Evolutionary conservation across 495 filamentous ascomycete species (phyloP).

Genomic region (Cairneyella variabilis): DNA sequence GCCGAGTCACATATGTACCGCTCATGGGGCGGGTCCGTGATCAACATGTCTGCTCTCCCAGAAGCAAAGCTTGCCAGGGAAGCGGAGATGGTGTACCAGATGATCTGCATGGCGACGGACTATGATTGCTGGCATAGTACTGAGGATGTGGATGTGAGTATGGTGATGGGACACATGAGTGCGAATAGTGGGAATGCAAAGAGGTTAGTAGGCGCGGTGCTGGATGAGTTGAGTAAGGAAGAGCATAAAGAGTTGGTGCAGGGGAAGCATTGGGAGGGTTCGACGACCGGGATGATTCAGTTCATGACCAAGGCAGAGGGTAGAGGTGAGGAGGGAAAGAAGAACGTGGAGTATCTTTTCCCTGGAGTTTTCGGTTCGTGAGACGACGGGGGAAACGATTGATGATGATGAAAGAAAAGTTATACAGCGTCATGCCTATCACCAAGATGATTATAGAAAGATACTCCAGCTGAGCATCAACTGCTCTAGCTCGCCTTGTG

Average conservation of each 20-base stretch:
- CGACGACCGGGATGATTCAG: constrained; percentile 60
- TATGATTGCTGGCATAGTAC: constrained; percentile 93
- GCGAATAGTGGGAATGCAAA: constrained; percentile 85
- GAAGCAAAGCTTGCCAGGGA: constrained; percentile 95
- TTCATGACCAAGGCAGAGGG: constrained; percentile 68
- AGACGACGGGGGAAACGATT: neutral
- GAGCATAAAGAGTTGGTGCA: constrained; percentile 70
- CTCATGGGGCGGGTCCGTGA: constrained; percentile 81
- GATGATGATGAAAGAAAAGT: constrained; percentile 1
- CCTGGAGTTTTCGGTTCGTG: constrained; percentile 46
- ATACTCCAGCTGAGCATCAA: constrained; percentile 16
- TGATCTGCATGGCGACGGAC: constrained; percentile 99
- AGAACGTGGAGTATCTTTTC: constrained; percentile 76
- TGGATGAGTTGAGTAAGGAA: constrained; percentile 76
- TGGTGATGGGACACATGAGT: constrained; percentile 97
- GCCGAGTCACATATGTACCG: constrained; percentile 95
- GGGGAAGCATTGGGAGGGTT: constrained; percentile 70
- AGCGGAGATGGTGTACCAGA: constrained; percentile 93
- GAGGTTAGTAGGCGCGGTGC: constrained; percentile 76
- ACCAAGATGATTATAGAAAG: no score
- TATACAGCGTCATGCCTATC: no score
- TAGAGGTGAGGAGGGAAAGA: constrained; percentile 57
- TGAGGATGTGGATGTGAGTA: constrained; percentile 84
- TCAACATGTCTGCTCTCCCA: constrained; percentile 97
- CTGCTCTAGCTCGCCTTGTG: no score